Base-by-base conservation (phyloP, 2,329 filamentous ascomycete species). In the Mariannaea elegans region DNA sequence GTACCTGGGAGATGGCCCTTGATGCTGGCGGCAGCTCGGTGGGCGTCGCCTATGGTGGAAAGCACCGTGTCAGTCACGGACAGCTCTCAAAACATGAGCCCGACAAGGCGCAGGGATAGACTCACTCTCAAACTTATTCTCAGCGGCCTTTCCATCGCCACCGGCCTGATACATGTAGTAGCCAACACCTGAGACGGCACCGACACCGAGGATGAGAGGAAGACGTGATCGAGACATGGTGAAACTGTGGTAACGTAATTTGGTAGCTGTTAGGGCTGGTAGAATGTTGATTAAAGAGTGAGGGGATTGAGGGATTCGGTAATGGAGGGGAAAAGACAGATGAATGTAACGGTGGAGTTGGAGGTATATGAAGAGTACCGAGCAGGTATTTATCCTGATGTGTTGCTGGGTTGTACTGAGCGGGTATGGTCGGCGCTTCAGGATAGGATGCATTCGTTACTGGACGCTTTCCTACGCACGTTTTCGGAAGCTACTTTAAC, bases 101-200 rank as follows among this genome's bases (percentile, higher is more conserved):
- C 31, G 36, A 10, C 10, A 47, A 16, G 18, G 44, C n/a, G 7
- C 19, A 21, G 32, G 21, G 38, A 14, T n/a, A 14, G 8, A 54
- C 88, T 44, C 80, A 97, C 94, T 86, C 82, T 97, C 91, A 68
- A 91, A 85, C 77, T 95, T 84, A 83, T 94, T 91, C 84, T 93
- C 87, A n/a, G 94, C 94, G 48, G 85, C 87, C 77, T 90, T 92
- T 50, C 92, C 84, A 76, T 88, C 86, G 58, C 94, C 94, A 62
- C 94, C 94, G 14, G 94, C 90, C 50, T 80, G 84, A 83, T 97
- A 99, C 64, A 98, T 85, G 82, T 98, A 98, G 84, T 97, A 98
- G 41, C 91, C 93, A 59, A 88, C 81, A 65, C 88, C 90, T 70
- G 86, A 87, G 29, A 84, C 89, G 65, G 86, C 87, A 60, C 82